Conservation (phyloP, 345 rosid species). For the Euphorbia peplus region DNA sequence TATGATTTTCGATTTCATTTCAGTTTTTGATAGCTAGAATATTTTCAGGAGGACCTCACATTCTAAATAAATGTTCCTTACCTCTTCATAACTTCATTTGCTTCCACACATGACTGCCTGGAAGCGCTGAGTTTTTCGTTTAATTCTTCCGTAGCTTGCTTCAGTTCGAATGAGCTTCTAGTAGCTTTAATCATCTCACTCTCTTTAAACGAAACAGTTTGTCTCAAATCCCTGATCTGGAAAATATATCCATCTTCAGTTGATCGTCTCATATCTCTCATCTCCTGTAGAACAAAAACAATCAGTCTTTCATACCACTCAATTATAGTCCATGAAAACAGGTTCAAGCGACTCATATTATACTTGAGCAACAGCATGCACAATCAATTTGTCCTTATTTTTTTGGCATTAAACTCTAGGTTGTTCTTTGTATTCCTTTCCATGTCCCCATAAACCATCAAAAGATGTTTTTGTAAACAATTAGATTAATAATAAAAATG, state of each 20-base stretch:
- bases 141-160: slow-evolving; percentile 73
- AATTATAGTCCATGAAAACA: neutral
- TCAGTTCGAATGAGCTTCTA: slow-evolving; percentile 69
- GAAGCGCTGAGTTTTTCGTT: slow-evolving; percentile 76
- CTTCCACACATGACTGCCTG: slow-evolving; percentile 76
- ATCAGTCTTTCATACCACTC: neutral
- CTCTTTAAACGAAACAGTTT: slow-evolving; percentile 47
- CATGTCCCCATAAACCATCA: neutral
- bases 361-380: neutral
- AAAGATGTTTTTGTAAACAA: neutral
- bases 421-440: neutral
- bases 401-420: neutral
- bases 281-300: slow-evolving; percentile 51
- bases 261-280: slow-evolving; percentile 60
- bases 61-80: slow-evolving; percentile 17
- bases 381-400: neutral
- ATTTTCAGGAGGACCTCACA: neutral
- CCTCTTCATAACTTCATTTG: slow-evolving; percentile 82
- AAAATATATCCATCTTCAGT: slow-evolving; percentile 44
- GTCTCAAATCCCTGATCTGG: slow-evolving; percentile 53
- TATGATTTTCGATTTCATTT: neutral
- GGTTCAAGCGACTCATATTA: slow-evolving; percentile 4
- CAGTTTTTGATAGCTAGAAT: neutral
- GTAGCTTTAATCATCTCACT: slow-evolving; percentile 54
- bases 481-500: neutral